Evolutionary conservation across 2,329 filamentous ascomycete genomes (phyloP).

Genomic region (Fusarium sp.): DNA sequence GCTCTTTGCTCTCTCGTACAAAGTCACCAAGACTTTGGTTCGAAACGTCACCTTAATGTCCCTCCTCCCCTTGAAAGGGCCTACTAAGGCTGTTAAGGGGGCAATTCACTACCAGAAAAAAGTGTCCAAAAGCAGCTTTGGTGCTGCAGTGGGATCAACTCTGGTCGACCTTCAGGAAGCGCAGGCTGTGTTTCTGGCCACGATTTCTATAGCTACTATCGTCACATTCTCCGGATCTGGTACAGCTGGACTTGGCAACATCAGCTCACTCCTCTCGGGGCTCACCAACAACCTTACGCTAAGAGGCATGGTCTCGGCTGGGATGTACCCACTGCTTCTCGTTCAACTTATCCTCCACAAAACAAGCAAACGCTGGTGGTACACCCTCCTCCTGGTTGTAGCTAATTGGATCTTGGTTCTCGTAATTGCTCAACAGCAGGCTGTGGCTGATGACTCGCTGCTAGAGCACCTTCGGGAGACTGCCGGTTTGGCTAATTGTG

Average conservation of each 20-base stretch:
- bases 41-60: accelerated
- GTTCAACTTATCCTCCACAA: not conserved
- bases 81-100: accelerated
- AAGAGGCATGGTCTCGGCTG: accelerated
- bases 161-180: constrained; percentile 22
- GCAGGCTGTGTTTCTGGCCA: constrained; percentile 8
- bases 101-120: accelerated
- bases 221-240: not conserved
- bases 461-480: not conserved
- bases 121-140: accelerated
- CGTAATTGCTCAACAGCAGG: not conserved
- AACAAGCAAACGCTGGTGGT: not conserved
- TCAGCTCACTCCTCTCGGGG: constrained; percentile 4
- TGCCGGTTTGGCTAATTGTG: not conserved
- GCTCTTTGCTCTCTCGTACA: not conserved
- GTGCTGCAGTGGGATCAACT: not conserved
- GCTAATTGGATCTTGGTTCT: not conserved
- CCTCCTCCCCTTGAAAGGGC: not conserved
- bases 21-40: not conserved
- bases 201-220: not conserved
- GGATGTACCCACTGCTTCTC: constrained; percentile 1
- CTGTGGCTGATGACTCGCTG: not conserved
- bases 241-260: not conserved
- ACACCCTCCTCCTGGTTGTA: not conserved
- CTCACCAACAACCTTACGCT: not conserved